These are phyloP conservation scores for Exophiala calicioides DNA, from an alignment of 2,329 filamentous ascomycete species.

Conservation along the genomic window DNA sequence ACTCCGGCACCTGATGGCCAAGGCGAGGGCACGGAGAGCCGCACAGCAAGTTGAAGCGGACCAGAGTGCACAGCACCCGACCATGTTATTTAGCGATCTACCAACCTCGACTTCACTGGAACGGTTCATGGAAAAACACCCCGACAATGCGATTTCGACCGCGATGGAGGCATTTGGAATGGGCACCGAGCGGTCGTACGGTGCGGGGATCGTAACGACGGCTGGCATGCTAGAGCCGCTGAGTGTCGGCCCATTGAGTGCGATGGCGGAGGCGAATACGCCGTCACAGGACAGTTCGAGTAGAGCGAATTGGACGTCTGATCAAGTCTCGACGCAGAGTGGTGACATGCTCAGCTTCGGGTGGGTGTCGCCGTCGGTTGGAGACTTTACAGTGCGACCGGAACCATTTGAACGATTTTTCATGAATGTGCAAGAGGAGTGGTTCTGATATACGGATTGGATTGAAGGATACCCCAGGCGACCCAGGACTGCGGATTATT, in stretches of 20 bases:
- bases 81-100: conserved; percentile 9
- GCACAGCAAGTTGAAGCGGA: conserved; percentile 43
- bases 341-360: conserved; percentile 19
- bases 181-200: conserved; percentile 9
- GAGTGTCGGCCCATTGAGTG: not conserved
- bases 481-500: too few relatives aligned
- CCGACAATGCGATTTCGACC: conserved; percentile 10
- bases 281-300: conserved; percentile 5
- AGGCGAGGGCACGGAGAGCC: conserved; percentile 56
- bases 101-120: conserved; percentile 14
- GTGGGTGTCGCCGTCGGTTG: conserved; percentile 24
- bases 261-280: conserved; percentile 1
- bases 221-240: not conserved
- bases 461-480: too few relatives aligned
- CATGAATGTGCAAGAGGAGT: conserved; percentile 22
- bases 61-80: conserved; percentile 9
- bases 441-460: conserved; percentile 25
- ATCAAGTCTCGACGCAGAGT: conserved; percentile 5
- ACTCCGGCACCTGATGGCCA: conserved; percentile 60
- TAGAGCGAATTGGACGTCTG: conserved; percentile 10
- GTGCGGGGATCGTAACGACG: conserved; percentile 2
- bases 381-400: conserved; percentile 13
- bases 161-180: conserved; percentile 23
- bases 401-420: conserved; percentile 22
- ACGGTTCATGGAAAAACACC: conserved; percentile 18